phyloP scores from a whole-genome alignment of 2,329 filamentous ascomycete species.

The Pestalotiopsis sp. region DNA sequence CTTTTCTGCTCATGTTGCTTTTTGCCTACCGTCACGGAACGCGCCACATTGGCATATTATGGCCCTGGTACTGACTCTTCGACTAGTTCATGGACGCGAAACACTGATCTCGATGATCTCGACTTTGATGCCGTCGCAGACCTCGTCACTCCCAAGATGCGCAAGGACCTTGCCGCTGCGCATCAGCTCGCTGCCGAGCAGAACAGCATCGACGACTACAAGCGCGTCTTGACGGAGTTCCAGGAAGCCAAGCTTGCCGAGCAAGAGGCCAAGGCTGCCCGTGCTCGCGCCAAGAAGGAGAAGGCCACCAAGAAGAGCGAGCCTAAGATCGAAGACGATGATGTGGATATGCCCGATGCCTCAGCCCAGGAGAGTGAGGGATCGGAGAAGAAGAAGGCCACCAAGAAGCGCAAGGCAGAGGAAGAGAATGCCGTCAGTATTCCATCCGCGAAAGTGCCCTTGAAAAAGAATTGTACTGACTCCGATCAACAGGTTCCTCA shows the following conservation, averaged over 20 bases:
- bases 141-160: constrained; percentile 74
- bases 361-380: constrained; percentile 50
- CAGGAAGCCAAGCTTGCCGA: constrained; percentile 67
- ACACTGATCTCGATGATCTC: constrained; percentile 79
- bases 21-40: constrained; percentile 53
- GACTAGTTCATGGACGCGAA: constrained; percentile 84
- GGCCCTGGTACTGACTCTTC: constrained; percentile 15
- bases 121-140: constrained; percentile 72
- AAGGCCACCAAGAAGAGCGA: constrained; percentile 41
- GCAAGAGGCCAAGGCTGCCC: constrained; percentile 42
- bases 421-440: constrained; percentile 70
- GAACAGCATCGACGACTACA: constrained; percentile 80
- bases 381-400: constrained; percentile 48
- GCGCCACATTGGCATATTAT: not conserved
- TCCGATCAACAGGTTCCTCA: constrained; percentile 50
- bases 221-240: constrained; percentile 73
- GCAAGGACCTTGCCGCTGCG: constrained; percentile 77
- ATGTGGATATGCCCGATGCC: constrained; percentile 63
- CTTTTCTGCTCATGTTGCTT: constrained; percentile 79
- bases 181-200: constrained; percentile 80
- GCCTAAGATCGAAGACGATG: constrained; percentile 57
- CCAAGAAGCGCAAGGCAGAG: constrained; percentile 86
- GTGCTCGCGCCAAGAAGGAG: constrained; percentile 23
- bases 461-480: not conserved
- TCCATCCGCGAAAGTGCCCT: not conserved